A percentile compares a stretch with the other conserved stretches of the same genome.
Evolutionary conservation across 305 asterid genomes (phyloP).

Genomic region (Fraxinus albicans): DNA sequence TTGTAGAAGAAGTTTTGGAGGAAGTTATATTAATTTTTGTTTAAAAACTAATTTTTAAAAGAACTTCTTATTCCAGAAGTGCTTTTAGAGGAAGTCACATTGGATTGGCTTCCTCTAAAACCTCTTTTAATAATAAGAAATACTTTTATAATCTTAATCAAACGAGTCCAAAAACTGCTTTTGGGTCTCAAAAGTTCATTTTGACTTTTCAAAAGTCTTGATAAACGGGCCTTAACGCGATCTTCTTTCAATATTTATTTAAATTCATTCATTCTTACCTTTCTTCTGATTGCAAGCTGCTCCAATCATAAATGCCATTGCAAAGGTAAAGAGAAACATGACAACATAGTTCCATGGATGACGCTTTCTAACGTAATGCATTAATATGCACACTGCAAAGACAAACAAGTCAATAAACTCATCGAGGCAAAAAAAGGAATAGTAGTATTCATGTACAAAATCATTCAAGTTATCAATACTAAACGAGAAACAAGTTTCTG

Average conservation of each 20-base stretch:
- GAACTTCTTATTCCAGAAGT: too few relatives aligned
- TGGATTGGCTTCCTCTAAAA: too few relatives aligned
- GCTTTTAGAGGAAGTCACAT: too few relatives aligned
- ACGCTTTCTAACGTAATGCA: slow-evolving; percentile 37
- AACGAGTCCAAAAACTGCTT: too few relatives aligned
- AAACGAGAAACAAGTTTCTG: background rate
- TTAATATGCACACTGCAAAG: slow-evolving; percentile 43
- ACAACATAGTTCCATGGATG: slow-evolving; percentile 73
- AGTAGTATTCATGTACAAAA: background rate
- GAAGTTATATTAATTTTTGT: too few relatives aligned
- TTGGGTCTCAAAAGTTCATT: too few relatives aligned
- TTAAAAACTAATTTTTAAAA: too few relatives aligned
- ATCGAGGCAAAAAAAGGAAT: background rate
- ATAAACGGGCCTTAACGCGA: too few relatives aligned
- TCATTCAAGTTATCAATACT: background rate
- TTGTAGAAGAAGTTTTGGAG: too few relatives aligned
- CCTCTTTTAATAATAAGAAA: too few relatives aligned
- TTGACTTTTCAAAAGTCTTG: too few relatives aligned
- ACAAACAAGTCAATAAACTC: background rate
- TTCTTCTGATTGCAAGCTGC: slow-evolving; percentile 40
- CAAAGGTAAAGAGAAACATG: slow-evolving; percentile 54
- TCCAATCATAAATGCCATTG: slow-evolving; percentile 56
- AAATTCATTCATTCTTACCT: slow-evolving; percentile 31
- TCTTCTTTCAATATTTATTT: background rate
- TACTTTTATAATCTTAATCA: too few relatives aligned